Conservation (phyloP, 805 yeast genomes). For the Metschnikowia chrysomelidarum region DNA sequence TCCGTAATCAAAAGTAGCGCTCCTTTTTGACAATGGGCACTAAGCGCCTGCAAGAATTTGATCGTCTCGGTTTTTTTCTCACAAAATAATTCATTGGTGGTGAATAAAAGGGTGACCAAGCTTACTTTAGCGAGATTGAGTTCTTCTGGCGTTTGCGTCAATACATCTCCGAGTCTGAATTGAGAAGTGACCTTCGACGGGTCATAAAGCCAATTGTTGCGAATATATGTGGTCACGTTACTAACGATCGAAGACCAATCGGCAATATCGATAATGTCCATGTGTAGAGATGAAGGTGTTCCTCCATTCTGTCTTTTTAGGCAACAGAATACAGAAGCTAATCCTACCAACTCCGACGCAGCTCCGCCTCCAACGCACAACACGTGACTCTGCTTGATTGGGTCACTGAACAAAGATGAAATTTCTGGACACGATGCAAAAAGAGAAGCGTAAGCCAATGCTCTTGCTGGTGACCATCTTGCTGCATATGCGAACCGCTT, state of each 20-base stretch:
- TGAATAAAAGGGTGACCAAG: constrained; percentile 72
- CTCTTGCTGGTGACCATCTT: constrained; percentile 85
- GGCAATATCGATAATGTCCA: constrained; percentile 72
- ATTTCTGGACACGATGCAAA: constrained; percentile 52
- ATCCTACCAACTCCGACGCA: constrained; percentile 71
- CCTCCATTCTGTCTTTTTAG: constrained; percentile 34
- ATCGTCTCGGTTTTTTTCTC: constrained; percentile 64
- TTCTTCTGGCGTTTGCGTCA: constrained; percentile 18
- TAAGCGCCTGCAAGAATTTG: constrained; percentile 36
- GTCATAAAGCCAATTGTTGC: constrained; percentile 52
- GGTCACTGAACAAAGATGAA: constrained; percentile 33
- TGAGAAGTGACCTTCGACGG: constrained; percentile 26
- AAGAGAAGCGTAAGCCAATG: constrained; percentile 69
- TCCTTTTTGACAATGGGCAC: constrained; percentile 51
- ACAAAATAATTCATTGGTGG: constrained; percentile 82
- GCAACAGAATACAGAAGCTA: constrained; percentile 55
- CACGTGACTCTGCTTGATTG: constrained; percentile 34
- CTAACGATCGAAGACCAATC: constrained; percentile 64
- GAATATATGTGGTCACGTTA: constrained; percentile 43
- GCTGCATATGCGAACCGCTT: constrained; percentile 75
- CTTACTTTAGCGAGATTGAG: constrained; percentile 27
- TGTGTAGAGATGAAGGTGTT: constrained; percentile 34
- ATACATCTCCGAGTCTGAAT: constrained; percentile 33
- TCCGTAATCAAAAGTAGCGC: constrained; percentile 68
- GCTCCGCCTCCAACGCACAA: constrained; percentile 89